Evolutionary conservation across 2,329 filamentous ascomycete species (phyloP), one percentile per base, ranked within the genome.

Genomic region (Scopulariopsis brevicaulis): DNA sequence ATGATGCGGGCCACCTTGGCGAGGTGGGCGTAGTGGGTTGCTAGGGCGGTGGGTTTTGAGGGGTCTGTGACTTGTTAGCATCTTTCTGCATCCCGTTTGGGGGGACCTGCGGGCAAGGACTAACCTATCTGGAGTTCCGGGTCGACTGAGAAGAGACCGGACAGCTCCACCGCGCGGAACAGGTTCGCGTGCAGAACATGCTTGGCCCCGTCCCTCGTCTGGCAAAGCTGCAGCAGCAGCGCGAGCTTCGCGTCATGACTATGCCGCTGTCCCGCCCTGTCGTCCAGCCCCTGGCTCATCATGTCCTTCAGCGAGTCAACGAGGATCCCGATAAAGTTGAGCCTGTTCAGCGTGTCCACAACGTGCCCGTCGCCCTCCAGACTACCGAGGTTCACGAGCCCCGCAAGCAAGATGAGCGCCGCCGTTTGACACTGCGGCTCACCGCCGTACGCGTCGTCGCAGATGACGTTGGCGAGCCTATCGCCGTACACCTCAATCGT

Each of bases 301-400:
- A 96, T 82, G 63, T 82, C 80, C 64, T 89, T 86, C 59, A 99
- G 81, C 56, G 90, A 90, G 71, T 97, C 93, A 56, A 99, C 86
- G 34, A 97, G 81, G 32, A 97, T 85, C 55, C 88, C 88, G 55
- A 96, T 82, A 68, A 96, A 96, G 72, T 99, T 99, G 53, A 96
- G 82, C 59, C 88, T 84, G 65, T 88, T 86, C 58, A 99, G 81
- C 34, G 84, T 79, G 62, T 94, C 89, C 18, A 96, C 82, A 25
- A 97, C 80, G 64, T 88, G 83, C 56, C 81, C 80, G 34, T 88
- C 89, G 55, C 84, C 79, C 65, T 93, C 87, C 40, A 83, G 78
- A 57, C 83, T 84, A 53, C 87, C 87, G 56, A 96, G 75, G 51
- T 84, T 82, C 35, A 95, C 84, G 15, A 97, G 73, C 1, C 87